Conservation (phyloP, 2,329 filamentous ascomycete genomes). For the Pestalotiopsis sp. region DNA sequence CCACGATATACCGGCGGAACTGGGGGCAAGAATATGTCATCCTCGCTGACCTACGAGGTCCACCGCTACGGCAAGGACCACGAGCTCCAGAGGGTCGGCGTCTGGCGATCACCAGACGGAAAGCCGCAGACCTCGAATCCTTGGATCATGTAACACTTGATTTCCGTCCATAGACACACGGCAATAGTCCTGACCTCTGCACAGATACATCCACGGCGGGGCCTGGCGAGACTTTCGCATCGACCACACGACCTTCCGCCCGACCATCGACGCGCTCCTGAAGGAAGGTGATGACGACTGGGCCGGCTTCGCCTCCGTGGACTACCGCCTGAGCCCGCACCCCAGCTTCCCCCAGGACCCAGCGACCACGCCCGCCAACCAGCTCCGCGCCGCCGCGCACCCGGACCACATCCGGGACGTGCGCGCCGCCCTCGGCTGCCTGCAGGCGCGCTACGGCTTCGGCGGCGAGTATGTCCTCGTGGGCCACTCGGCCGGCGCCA, state of each 20-base stretch:
- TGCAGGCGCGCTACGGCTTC: conserved; percentile 49
- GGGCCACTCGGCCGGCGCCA: conserved; percentile 67
- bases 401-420: conserved; percentile 66
- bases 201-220: conserved; percentile 62
- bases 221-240: conserved; percentile 64
- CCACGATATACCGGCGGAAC: neutral
- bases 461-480: conserved; percentile 53
- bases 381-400: conserved; percentile 50
- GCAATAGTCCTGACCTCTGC: neutral
- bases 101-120: conserved; percentile 40
- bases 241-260: conserved; percentile 44
- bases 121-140: conserved; percentile 22
- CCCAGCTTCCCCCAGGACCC: conserved; percentile 49
- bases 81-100: conserved; percentile 46
- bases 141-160: conserved; percentile 30
- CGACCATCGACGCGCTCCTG: conserved; percentile 40
- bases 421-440: conserved; percentile 48
- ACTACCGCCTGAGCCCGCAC: conserved; percentile 64
- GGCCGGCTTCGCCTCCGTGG: conserved; percentile 64
- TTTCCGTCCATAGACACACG: neutral
- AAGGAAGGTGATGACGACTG: conserved; percentile 36
- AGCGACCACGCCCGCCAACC: conserved; percentile 32
- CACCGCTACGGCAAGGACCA: conserved; percentile 32
- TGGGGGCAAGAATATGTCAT: conserved; percentile 23
- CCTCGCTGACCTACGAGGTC: conserved; percentile 28